Percentiles rank a stretch among this genome's conserved stretches.
These are phyloP conservation scores for Sonneratia caseolaris DNA, from an alignment of 345 rosid genomes.

Conservation along the genomic window DNA sequence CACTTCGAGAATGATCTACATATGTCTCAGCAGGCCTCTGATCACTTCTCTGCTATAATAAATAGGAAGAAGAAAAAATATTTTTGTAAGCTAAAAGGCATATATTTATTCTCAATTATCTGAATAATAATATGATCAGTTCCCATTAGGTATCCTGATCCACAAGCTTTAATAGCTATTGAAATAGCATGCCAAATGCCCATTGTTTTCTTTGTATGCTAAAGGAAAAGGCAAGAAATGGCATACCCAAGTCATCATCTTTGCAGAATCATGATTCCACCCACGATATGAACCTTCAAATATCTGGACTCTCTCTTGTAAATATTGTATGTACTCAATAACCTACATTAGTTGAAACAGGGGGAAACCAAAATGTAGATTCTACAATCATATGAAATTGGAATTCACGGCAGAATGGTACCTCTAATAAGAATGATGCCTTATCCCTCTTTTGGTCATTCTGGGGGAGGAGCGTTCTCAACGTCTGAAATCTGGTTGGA, in stretches of 20 bases:
- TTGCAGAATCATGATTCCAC: constrained; percentile 67
- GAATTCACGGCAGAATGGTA: constrained; percentile 11
- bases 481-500: constrained; percentile 70
- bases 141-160: neutral
- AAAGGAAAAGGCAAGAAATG: constrained; percentile 1
- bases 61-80: constrained; percentile 7
- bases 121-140: neutral
- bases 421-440: constrained; percentile 96
- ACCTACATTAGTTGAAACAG: constrained; percentile 37
- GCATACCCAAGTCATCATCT: constrained; percentile 63
- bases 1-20: constrained; percentile 29
- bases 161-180: neutral
- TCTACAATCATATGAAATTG: neutral
- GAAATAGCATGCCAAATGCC: neutral
- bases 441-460: constrained; percentile 91
- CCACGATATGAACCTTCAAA: constrained; percentile 60
- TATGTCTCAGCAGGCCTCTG: constrained; percentile 38
- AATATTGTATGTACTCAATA: constrained; percentile 80
- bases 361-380: neutral
- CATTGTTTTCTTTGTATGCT: neutral
- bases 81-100: neutral
- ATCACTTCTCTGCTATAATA: constrained; percentile 39
- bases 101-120: neutral
- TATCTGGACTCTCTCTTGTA: constrained; percentile 72
- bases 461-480: constrained; percentile 80